A percentile compares a stretch with the other conserved stretches of the same genome.
phyloP scores from a whole-genome alignment of 352 stramenopile genomes.

The Phytophthora chlamydospora region DNA sequence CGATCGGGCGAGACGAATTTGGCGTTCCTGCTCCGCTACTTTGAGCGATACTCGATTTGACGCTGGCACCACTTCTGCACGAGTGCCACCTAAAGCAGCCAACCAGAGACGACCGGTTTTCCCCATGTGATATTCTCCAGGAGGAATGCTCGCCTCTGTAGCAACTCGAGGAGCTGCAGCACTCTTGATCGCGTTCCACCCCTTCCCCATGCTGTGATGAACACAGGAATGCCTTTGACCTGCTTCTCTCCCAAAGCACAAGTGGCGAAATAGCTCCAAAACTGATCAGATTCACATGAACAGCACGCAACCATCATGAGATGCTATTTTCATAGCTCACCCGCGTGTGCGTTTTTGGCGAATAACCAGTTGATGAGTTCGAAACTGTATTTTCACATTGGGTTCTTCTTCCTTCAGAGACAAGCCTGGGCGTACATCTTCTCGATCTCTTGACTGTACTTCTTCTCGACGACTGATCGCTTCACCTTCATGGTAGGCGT shows the following conservation, averaged over 20 bases:
- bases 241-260: conserved; percentile 1
- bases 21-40: conserved; percentile 57
- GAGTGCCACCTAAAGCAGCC: conserved; percentile 22
- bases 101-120: conserved; percentile 28
- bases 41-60: conserved; percentile 64
- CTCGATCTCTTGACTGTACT: conserved; percentile 90
- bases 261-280: conserved; percentile 15
- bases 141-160: not conserved
- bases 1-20: conserved; percentile 40
- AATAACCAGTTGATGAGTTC: not conserved
- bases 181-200: conserved; percentile 24
- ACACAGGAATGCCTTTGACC: not conserved
- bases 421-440: conserved; percentile 65
- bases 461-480: conserved; percentile 83
- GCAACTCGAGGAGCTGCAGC: conserved; percentile 6
- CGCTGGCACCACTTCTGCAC: conserved; percentile 52
- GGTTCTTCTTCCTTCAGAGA: conserved; percentile 7
- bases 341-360: not conserved
- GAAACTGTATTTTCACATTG: not conserved
- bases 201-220: conserved; percentile 24
- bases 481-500: conserved; percentile 96
- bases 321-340: conserved; percentile 30
- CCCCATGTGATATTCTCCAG: conserved; percentile 11
- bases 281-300: conserved; percentile 10
- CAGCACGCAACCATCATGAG: not conserved